These are phyloP conservation scores for Cyberlindnera mycetangii DNA, from an alignment of 805 yeast species.

Conservation along the genomic window DNA sequence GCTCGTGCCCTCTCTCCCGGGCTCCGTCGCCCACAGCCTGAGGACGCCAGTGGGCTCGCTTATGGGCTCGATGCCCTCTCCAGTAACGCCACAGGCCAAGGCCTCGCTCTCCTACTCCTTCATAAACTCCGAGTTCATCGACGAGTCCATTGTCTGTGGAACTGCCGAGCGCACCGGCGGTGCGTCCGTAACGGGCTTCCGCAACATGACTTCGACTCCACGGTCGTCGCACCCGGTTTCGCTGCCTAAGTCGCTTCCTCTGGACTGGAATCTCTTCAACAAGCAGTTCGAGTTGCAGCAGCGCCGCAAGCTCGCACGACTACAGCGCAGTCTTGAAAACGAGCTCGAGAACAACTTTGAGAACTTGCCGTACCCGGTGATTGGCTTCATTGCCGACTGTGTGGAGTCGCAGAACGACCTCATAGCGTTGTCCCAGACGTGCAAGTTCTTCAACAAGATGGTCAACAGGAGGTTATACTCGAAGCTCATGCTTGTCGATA, in stretches of 20 bases:
- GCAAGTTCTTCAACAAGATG: slow-evolving; percentile 27
- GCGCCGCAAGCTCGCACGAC: slow-evolving; percentile 13
- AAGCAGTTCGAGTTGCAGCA: slow-evolving; percentile 27
- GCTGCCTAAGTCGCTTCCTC: slow-evolving; percentile 27
- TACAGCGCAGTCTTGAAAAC: slow-evolving; percentile 5
- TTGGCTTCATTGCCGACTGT: slow-evolving; percentile 29
- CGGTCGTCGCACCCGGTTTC: slow-evolving; percentile 23
- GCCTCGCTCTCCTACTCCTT: slow-evolving; percentile 20
- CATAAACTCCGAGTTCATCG: slow-evolving; percentile 26
- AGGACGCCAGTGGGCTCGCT: slow-evolving; percentile 1
- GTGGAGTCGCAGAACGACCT: slow-evolving; percentile 28
- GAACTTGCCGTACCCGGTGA: slow-evolving; percentile 28
- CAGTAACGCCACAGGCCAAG: neutral
- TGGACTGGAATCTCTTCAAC: slow-evolving; percentile 30
- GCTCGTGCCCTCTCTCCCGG: slow-evolving; percentile 16
- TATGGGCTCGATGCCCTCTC: neutral
- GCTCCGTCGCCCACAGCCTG: slow-evolving; percentile 2
- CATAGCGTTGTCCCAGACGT: slow-evolving; percentile 25
- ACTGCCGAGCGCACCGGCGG: neutral
- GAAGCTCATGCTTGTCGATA: slow-evolving; percentile 27
- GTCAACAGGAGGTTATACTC: slow-evolving; percentile 26
- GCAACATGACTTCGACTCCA: slow-evolving; percentile 29
- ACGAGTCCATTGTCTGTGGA: slow-evolving; percentile 6
- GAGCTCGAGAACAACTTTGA: slow-evolving; percentile 25
- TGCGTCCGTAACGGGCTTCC: slow-evolving; percentile 12